Conservation (phyloP, 2,329 filamentous ascomycete genomes). For the Fusarium nisikadoi region DNA sequence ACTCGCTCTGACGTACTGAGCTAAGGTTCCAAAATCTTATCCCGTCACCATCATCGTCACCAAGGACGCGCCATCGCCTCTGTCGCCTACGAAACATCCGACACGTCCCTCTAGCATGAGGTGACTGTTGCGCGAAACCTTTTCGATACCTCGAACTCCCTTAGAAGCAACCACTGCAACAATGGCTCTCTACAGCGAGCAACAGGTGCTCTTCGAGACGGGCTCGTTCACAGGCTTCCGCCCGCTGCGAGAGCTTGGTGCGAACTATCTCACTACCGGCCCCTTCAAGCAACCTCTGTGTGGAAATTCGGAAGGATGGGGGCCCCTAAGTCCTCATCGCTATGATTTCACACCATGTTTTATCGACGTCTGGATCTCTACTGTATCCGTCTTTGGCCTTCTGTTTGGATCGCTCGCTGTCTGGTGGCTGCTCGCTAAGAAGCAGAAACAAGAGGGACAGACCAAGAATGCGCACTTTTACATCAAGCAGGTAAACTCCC, state of each 20-base stretch:
- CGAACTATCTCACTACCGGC: slow-evolving; percentile 68
- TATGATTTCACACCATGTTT: slow-evolving; percentile 99
- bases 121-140: slow-evolving; percentile 61
- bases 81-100: background rate
- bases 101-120: slow-evolving; percentile 41
- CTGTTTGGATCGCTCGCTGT: slow-evolving; percentile 80
- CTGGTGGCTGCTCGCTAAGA: slow-evolving; percentile 80
- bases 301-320: slow-evolving; percentile 93
- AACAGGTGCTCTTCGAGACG: slow-evolving; percentile 63
- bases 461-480: slow-evolving; percentile 93
- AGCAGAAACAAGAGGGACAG: slow-evolving; percentile 68
- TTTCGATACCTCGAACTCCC: slow-evolving; percentile 1
- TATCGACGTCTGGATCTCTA: slow-evolving; percentile 87
- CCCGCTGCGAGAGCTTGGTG: slow-evolving; percentile 61
- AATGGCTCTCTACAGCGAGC: slow-evolving; percentile 50
- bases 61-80: slow-evolving; percentile 29
- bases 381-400: slow-evolving; percentile 82
- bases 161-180: slow-evolving; percentile 22
- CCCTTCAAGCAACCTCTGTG: slow-evolving; percentile 77
- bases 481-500: slow-evolving; percentile 78
- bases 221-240: slow-evolving; percentile 71
- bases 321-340: slow-evolving; percentile 84
- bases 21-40: slow-evolving; percentile 18
- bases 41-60: slow-evolving; percentile 4
- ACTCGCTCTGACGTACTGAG: slow-evolving; percentile 31